Evolutionary conservation across 2,329 filamentous ascomycete genomes (phyloP).

Genomic region (Sclerotinia trifoliorum): DNA sequence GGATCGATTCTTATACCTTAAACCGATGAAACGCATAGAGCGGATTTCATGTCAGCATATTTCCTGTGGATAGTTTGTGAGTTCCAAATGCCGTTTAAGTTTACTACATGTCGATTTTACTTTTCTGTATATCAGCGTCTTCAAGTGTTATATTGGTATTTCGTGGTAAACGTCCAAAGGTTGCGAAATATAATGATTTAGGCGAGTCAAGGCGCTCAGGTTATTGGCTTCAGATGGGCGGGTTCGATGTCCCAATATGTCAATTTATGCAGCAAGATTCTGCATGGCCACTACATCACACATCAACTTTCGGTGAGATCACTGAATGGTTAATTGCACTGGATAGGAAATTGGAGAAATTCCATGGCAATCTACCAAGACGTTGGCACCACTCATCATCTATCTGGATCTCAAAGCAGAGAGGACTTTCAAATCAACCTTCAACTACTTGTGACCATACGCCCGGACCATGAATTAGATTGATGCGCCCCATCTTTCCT

Average conservation of each 20-base stretch:
- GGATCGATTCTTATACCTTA: neutral
- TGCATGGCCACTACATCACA: neutral
- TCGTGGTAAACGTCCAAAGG: constrained; percentile 25
- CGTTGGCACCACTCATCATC: constrained; percentile 11
- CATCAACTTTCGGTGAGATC: constrained; percentile 3
- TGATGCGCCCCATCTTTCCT: constrained; percentile 21
- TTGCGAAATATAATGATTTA: constrained; percentile 25
- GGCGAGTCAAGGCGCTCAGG: constrained; percentile 24
- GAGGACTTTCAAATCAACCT: neutral
- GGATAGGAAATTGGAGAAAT: constrained; percentile 7
- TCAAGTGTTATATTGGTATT: neutral
- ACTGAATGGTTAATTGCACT: neutral
- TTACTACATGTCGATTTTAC: too few relatives aligned
- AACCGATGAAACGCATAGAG: neutral
- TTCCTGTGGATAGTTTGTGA: neutral
- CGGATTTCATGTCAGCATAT: neutral
- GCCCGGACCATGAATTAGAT: neutral
- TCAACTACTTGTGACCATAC: constrained; percentile 1
- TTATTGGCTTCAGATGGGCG: constrained; percentile 5
- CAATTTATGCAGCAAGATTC: constrained; percentile 14
- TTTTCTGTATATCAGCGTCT: neutral
- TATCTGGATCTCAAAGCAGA: neutral
- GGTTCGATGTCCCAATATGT: constrained; percentile 23
- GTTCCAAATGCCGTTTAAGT: neutral
- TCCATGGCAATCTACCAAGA: constrained; percentile 8